phyloP scores from a whole-genome alignment of 2,329 filamentous ascomycete genomes.

The Triangularia setosa region DNA sequence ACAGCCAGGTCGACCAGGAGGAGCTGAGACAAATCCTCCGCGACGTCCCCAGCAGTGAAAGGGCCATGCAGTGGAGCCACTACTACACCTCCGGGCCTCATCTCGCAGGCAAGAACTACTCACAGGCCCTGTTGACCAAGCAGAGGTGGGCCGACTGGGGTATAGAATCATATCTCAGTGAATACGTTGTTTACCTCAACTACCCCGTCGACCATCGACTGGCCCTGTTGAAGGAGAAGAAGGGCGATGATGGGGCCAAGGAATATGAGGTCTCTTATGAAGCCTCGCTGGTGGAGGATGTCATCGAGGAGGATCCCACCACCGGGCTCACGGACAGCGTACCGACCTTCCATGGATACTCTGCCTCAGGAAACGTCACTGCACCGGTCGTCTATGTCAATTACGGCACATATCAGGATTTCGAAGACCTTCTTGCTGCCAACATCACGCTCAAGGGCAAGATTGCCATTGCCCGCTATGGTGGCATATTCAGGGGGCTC shows the following conservation, averaged over 20 bases:
- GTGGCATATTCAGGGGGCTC: slow-evolving; percentile 79
- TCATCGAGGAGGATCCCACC: slow-evolving; percentile 78
- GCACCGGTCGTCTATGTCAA: slow-evolving; percentile 85
- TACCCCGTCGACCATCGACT: slow-evolving; percentile 70
- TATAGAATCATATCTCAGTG: slow-evolving; percentile 57
- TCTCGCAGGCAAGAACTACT: slow-evolving; percentile 72
- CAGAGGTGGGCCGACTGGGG: slow-evolving; percentile 71
- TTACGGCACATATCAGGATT: slow-evolving; percentile 84
- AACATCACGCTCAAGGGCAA: slow-evolving; percentile 77
- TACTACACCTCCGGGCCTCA: slow-evolving; percentile 77
- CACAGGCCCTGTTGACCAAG: slow-evolving; percentile 72
- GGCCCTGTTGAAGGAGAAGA: slow-evolving; percentile 55
- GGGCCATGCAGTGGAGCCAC: slow-evolving; percentile 65
- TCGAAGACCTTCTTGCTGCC: slow-evolving; percentile 71
- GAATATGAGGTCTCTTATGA: slow-evolving; percentile 67
- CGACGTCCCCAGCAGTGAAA: slow-evolving; percentile 53
- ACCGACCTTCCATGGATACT: slow-evolving; percentile 93
- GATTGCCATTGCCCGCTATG: slow-evolving; percentile 84
- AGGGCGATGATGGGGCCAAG: slow-evolving; percentile 27
- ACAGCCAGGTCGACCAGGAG: slow-evolving; percentile 38
- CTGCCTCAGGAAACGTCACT: slow-evolving; percentile 86
- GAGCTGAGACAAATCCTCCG: slow-evolving; percentile 55
- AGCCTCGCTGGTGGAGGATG: slow-evolving; percentile 78
- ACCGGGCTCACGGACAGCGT: slow-evolving; percentile 68
- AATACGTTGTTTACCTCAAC: slow-evolving; percentile 76